Percentiles rank a stretch among this genome's conserved stretches.
Evolutionary conservation across 2,329 filamentous ascomycete genomes (phyloP).

Genomic region (Phoma sp.): DNA sequence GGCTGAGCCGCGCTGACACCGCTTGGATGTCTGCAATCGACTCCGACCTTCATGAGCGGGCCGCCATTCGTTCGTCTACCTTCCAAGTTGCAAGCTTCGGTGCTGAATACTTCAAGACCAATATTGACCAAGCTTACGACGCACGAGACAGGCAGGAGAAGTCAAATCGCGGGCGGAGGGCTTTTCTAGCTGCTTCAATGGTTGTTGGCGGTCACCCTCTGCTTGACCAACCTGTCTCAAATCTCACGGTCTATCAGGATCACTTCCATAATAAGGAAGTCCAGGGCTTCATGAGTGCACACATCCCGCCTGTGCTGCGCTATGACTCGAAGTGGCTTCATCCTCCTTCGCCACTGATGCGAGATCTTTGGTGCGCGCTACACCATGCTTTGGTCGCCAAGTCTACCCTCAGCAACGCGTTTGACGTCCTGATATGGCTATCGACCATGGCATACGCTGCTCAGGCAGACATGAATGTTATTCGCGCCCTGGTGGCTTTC

Average conservation of each 20-base stretch:
- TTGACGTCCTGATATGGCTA: slow-evolving; percentile 34
- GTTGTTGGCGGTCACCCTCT: slow-evolving; percentile 21
- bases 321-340: slow-evolving; percentile 36
- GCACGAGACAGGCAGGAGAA: slow-evolving; percentile 16
- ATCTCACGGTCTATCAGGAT: slow-evolving; percentile 13
- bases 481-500: slow-evolving; percentile 35
- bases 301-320: slow-evolving; percentile 12
- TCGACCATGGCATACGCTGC: slow-evolving; percentile 35
- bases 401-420: slow-evolving; percentile 18
- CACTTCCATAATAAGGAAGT: slow-evolving; percentile 18
- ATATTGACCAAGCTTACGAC: slow-evolving; percentile 33
- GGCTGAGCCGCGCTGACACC: not conserved
- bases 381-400: slow-evolving; percentile 22
- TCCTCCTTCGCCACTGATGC: slow-evolving; percentile 13
- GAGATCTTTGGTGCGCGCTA: slow-evolving; percentile 30
- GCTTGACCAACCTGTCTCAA: slow-evolving; percentile 16
- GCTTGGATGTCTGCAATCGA: slow-evolving; percentile 15
- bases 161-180: slow-evolving; percentile 19
- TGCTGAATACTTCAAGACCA: slow-evolving; percentile 34
- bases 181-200: slow-evolving; percentile 25
- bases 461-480: slow-evolving; percentile 27
- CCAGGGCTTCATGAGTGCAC: not conserved
- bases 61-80: slow-evolving; percentile 37
- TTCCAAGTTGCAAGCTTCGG: slow-evolving; percentile 44
- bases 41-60: slow-evolving; percentile 32